Evolutionary conservation across 768 basidiomycete species (phyloP).

Genomic region (Collybiopsis confluens): DNA sequence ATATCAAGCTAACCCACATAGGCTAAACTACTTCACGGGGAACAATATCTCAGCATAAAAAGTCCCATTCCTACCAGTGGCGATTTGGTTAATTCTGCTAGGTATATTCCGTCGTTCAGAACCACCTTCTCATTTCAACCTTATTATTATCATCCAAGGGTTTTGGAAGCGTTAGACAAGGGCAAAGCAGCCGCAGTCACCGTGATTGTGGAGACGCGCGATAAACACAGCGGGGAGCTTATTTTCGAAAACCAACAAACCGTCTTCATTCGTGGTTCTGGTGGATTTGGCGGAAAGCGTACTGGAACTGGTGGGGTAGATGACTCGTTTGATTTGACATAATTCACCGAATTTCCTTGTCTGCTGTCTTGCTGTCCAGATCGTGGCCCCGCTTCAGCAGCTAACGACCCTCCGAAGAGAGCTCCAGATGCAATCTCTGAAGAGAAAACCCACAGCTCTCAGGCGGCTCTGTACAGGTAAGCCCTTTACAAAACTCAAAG

Average conservation of each 20-base stretch:
- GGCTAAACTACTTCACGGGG: conserved; percentile 97
- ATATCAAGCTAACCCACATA: conserved; percentile 20
- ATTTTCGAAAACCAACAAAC: conserved; percentile 94
- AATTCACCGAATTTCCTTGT: background rate
- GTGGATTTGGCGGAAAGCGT: conserved; percentile 95
- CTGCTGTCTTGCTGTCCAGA: conserved; percentile 58
- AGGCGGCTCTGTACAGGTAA: conserved; percentile 91
- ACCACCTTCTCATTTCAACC: background rate
- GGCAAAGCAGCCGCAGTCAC: conserved; percentile 94
- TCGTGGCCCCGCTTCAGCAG: conserved; percentile 82
- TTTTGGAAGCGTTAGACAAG: conserved; percentile 82
- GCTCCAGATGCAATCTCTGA: conserved; percentile 82
- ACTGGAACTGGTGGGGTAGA: conserved; percentile 59
- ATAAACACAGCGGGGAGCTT: conserved; percentile 71
- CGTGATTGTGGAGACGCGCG: conserved; percentile 69
- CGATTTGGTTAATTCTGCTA: conserved; percentile 68
- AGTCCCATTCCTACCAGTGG: conserved; percentile 83
- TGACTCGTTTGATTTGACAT: background rate
- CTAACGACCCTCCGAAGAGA: conserved; percentile 77
- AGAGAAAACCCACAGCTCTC: conserved; percentile 77
- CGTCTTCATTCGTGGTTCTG: conserved; percentile 86
- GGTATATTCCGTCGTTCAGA: conserved; percentile 37
- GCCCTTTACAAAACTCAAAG: conserved; percentile 8
- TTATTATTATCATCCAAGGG: conserved; percentile 29
- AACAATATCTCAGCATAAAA: conserved; percentile 90